Base-by-base conservation (phyloP, 139 green algal genomes). In the Chloropicon primus region DNA sequence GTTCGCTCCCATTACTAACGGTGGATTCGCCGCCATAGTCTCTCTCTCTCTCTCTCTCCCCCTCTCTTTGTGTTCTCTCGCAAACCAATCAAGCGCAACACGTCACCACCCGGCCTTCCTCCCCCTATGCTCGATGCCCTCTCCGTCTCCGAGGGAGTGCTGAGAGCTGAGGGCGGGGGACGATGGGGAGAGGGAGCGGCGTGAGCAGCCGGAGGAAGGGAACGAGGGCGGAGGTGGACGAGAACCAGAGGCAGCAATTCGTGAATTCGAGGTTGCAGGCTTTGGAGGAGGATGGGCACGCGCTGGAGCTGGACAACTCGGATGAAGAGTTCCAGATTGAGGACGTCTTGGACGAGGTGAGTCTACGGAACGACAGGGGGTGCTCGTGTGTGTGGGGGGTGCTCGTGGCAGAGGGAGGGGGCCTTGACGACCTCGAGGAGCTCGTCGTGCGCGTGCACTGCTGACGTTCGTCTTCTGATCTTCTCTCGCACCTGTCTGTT, bases 21-120 rank as follows among this genome's bases (percentile, higher is more conserved):
- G 84, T 0, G 91, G 91, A 71, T 95, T 95, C 0, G 87, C 85
- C 1, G 90, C 78, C 91, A 95, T 95, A 1, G 29, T 62, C 41
- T 17, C 41, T 62, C 41, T 62, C 41, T 62, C 41, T 62, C 41
- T 62, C 41, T 62, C 41, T 62, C 41, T 62, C 41, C 17, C 41
- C 17, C 41, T 62, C 41, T 62, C 41, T 17, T 62, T 62, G 41
- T 62, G 41, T n/a, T 62, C 10, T 17, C 10, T 17, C 17, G 41
- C 41, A n/a, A n/a, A n/a, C n/a, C n/a, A n/a, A n/a, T n/a, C n/a
- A n/a, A n/a, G n/a, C n/a, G n/a, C n/a, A n/a, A n/a, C n/a, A n/a
- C n/a, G n/a, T n/a, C n/a, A n/a, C n/a, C n/a, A n/a, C n/a, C n/a
- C n/a, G n/a, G n/a, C n/a, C n/a, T n/a, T n/a, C n/a, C n/a, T n/a